Percentiles rank a stretch among this genome's conserved stretches.
Conservation (phyloP, 345 rosid genomes). For the Nasturtium officinale region DNA sequence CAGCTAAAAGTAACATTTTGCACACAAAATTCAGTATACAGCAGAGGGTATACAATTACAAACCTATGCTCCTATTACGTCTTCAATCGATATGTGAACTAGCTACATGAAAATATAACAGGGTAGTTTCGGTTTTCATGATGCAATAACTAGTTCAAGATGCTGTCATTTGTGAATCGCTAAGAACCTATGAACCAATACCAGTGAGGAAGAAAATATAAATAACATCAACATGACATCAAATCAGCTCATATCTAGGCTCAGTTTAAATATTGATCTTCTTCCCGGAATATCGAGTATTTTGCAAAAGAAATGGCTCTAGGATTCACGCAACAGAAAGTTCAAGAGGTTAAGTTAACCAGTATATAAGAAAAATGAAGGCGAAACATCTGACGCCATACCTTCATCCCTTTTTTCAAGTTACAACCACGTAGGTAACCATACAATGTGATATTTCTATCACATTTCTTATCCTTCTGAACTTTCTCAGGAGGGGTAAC, state of each 20-base stretch:
- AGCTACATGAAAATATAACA: conserved; percentile 9
- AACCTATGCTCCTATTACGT: conserved; percentile 4
- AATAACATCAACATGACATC: conserved; percentile 9
- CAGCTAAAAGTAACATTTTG: conserved; percentile 14
- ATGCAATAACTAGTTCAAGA: conserved; percentile 3
- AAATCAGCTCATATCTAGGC: conserved; percentile 18
- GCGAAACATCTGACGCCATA: conserved; percentile 33
- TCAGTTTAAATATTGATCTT: not conserved
- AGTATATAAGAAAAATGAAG: not conserved
- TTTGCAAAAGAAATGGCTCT: not conserved
- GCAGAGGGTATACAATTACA: not conserved
- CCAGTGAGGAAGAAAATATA: conserved; percentile 6
- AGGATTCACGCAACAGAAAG: conserved; percentile 11
- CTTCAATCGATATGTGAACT: conserved; percentile 6
- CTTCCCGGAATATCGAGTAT: not conserved
- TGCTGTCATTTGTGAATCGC: conserved; percentile 1
- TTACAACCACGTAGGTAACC: conserved; percentile 98
- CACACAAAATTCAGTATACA: not conserved
- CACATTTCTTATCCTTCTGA: conserved; percentile 71
- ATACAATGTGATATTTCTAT: conserved; percentile 78
- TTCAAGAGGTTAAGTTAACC: not conserved
- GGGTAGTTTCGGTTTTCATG: not conserved
- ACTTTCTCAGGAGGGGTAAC: conserved; percentile 85
- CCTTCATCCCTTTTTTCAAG: conserved; percentile 88
- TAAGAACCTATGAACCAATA: conserved; percentile 13